These are phyloP conservation scores for Porcisia hertigi DNA, from an alignment of 208 protist genomes.

Conservation along the genomic window DNA sequence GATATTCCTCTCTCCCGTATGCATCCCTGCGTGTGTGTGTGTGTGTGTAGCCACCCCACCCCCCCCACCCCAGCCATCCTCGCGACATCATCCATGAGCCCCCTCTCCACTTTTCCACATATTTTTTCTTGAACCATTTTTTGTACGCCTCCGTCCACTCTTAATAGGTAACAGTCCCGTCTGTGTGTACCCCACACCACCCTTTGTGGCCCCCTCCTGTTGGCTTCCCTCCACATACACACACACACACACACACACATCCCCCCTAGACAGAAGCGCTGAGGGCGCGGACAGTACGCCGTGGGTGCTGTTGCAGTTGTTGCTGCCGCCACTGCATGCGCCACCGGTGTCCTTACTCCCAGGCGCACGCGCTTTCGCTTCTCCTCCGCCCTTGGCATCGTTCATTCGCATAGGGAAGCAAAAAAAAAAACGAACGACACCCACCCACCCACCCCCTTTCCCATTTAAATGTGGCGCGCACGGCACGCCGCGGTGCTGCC, in stretches of 20 bases:
- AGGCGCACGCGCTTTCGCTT: neutral
- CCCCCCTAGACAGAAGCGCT: neutral
- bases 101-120: no score
- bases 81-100: no score
- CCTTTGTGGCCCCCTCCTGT: neutral
- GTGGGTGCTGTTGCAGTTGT: neutral
- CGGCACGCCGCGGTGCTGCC: conserved; percentile 1
- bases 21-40: neutral
- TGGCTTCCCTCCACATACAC: neutral
- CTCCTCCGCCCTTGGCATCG: neutral
- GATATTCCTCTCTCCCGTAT: neutral
- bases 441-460: neutral
- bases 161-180: neutral
- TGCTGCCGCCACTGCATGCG: neutral
- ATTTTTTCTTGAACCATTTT: no score
- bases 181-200: neutral
- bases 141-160: neutral
- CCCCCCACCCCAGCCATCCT: neutral
- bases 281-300: neutral
- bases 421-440: neutral
- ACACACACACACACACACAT: neutral
- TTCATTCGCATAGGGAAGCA: neutral
- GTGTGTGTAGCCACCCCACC: neutral
- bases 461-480: conserved; percentile 5
- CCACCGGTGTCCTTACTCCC: neutral